phyloP scores from a whole-genome alignment of 2,329 filamentous ascomycete genomes.

The Aspergillus sp. region DNA sequence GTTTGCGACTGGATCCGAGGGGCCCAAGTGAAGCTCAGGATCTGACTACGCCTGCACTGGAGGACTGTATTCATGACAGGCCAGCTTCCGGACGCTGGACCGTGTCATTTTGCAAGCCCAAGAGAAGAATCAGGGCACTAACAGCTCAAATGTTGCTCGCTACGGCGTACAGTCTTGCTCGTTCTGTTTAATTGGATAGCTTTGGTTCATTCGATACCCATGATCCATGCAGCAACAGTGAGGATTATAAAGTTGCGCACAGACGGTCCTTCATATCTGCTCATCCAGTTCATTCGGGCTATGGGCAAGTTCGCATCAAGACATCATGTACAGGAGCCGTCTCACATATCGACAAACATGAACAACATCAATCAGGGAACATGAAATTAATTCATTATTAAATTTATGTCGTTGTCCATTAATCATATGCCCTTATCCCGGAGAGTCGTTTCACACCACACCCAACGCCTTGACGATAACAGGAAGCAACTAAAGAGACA shows the following conservation, averaged over 20 bases:
- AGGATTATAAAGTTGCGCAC: too few species aligned
- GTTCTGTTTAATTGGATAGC: too few species aligned
- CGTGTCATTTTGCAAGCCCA: too few species aligned
- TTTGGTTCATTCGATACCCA: conserved; percentile 18
- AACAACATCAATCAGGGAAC: conserved; percentile 7
- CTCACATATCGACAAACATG: conserved; percentile 1
- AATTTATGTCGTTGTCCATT: conserved; percentile 16
- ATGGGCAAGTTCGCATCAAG: not conserved
- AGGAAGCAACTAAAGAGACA: conserved; percentile 18
- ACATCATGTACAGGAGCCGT: not conserved
- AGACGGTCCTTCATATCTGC: not conserved
- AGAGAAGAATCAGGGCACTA: too few species aligned
- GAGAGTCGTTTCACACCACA: conserved; percentile 14
- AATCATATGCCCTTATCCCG: conserved; percentile 16
- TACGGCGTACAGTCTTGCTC: too few species aligned
- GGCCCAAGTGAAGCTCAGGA: too few species aligned
- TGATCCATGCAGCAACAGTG: too few species aligned
- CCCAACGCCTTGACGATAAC: conserved; percentile 20
- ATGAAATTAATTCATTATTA: conserved; percentile 2
- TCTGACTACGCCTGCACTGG: too few species aligned
- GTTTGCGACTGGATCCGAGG: too few species aligned
- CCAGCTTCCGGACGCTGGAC: too few species aligned
- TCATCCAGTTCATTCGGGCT: not conserved
- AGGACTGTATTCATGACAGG: too few species aligned
- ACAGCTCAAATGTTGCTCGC: too few species aligned